Conservation (phyloP, 1,139 yeast genomes). For the Hanseniaspora sp. region DNA sequence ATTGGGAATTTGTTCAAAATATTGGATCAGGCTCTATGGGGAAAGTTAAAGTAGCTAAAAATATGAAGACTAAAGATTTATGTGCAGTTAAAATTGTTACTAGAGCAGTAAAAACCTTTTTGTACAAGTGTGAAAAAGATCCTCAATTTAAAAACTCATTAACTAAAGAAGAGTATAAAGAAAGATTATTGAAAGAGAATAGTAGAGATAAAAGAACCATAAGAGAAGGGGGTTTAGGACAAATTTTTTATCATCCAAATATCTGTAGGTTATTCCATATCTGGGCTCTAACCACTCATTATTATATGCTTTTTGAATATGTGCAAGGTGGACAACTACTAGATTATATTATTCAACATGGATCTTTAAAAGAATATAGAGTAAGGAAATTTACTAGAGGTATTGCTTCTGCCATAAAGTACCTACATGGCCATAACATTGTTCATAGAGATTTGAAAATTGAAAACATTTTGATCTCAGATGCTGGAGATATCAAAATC, state of each 20-base stretch:
- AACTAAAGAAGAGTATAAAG: constrained; percentile 51
- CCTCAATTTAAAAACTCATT: constrained; percentile 49
- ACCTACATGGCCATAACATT: constrained; percentile 84
- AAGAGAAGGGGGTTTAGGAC: constrained; percentile 89
- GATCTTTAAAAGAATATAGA: constrained; percentile 82
- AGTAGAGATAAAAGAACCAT: constrained; percentile 87
- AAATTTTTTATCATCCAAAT: constrained; percentile 80
- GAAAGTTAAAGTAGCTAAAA: constrained; percentile 87
- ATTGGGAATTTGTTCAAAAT: constrained; percentile 91
- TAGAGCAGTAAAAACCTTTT: constrained; percentile 63
- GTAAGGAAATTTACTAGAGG: constrained; percentile 94
- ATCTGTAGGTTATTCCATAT: constrained; percentile 88
- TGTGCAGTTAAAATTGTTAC: constrained; percentile 83
- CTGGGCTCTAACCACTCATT: constrained; percentile 93
- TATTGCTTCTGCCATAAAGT: constrained; percentile 88
- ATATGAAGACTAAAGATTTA: constrained; percentile 65
- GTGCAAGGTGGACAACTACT: constrained; percentile 97
- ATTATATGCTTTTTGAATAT: constrained; percentile 92
- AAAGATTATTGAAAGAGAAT: constrained; percentile 73
- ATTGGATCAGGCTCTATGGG: constrained; percentile 99
- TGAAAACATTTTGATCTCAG: constrained; percentile 90
- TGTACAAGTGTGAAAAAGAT: constrained; percentile 64
- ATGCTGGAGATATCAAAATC: constrained; percentile 85
- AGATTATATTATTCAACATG: constrained; percentile 94
- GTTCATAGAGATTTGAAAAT: constrained; percentile 95